Base-by-base conservation (phyloP, 129 eudicot species). In the Chrysanthemum seticuspe region DNA sequence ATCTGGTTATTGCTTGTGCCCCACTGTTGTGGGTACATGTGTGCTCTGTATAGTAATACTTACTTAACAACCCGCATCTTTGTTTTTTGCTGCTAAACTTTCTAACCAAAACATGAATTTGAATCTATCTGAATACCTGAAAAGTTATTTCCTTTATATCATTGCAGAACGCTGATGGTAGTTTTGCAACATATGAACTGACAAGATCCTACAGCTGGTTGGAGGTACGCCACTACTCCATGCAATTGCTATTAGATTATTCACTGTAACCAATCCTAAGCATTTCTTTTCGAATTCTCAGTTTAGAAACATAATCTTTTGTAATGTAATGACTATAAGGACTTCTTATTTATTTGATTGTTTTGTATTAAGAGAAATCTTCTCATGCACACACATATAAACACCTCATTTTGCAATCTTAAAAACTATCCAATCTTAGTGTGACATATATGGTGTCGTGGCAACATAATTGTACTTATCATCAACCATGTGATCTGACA, bases 101-200 rank as follows among this genome's bases (percentile, higher is more conserved):
- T 6, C 29, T 61, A n/a, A 29, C 18, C 50, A 11, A 47, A 67
- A 57, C 60, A 29, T 47, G 68, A 70, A 72, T 55, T 45, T 54
- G 15, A 64, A 21, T 51, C 54, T 36, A 52, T 72, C 25, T 71
- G 64, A 80, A 19, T 61, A 15, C 60, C 50, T 71, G 68, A 76
- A 13, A 29, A 23, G 7, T 40, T 23, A 34, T 50, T 74, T 74
- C 72, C 59, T 58, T 63, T 40, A 31, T 67, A 62, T 60, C 34
- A 67, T 73, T 76, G 71, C 97, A 93, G 98, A 93, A 93, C 73
- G 72, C 56, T 16, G 86, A 70, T 61, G 98, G 98, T 68, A 85
- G 98, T 57, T 87, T 87, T 84, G 98, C 97, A 66, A 89, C 98
- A 40, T 93, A 93, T 93, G 98, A 93, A 79, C 90, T 93, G 63